Evolutionary conservation across 345 rosid genomes (phyloP), one percentile per base, ranked within the genome.

Genomic region (Syzygium aromaticum): DNA sequence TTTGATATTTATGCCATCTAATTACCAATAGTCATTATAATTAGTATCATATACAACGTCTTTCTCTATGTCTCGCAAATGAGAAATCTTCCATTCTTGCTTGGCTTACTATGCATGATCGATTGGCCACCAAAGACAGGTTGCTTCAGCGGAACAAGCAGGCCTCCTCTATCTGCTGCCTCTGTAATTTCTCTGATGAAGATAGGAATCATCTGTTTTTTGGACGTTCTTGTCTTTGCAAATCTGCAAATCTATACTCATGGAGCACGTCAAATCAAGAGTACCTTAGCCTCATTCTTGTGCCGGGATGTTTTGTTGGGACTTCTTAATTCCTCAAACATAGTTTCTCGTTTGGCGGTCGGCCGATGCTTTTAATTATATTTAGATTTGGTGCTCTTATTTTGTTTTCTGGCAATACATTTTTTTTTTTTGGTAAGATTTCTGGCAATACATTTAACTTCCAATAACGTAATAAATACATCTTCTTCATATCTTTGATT

Each of bases 321-420:
- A 54, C 27, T 0, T 54, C 27, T 54, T 54, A 54, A 54, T 54
- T 22, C 27, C 59, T 54, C 8, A 54, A 54, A 25, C 9, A 54
- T 22, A 54, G 59, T 3, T 54, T 8, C 59, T 59, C 64, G 8
- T 25, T 25, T 59, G 64, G 30, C 7, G 64, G 64, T 13, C n/a
- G 12, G 7, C 30, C 1, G 2, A 0, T 0, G 63, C 63, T 25
- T 25, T n/a, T 23, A 23, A 23, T 11, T 13, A 25, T 16, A 23
- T 57, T 23, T 53, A 19, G 21, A 56, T 56, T 0, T 1, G 13
- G 25, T 56, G 63, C 63, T 56, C 63, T 56, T 52, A 52, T 52
- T 52, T 13, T 13, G 12, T 52, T n/a, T n/a, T n/a, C n/a, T n/a
- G n/a, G n/a, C n/a, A n/a, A n/a, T n/a, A n/a, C n/a, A n/a, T n/a